These are phyloP conservation scores for Labyrinthula sp. DNA, from an alignment of 352 stramenopile genomes.

Conservation along the genomic window DNA sequence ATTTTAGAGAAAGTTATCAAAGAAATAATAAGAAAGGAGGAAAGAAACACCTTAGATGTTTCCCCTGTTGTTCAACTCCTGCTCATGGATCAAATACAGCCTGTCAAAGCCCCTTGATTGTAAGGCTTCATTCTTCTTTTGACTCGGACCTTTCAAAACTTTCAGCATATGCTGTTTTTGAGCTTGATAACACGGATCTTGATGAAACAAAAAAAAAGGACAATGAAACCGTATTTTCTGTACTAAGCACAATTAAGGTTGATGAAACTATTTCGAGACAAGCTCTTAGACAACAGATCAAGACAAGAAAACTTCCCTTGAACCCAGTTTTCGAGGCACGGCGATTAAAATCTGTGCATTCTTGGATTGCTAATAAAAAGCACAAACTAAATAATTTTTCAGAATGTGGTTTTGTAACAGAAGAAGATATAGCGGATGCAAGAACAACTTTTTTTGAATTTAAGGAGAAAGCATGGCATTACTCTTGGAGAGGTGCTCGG, in stretches of 20 bases:
- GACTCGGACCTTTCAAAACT: slow-evolving; percentile 1
- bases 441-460: slow-evolving; percentile 19
- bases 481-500: slow-evolving; percentile 19
- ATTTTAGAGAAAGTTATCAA: no score
- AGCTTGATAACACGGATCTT: slow-evolving; percentile 13
- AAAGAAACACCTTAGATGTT: slow-evolving; percentile 27
- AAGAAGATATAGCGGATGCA: background rate
- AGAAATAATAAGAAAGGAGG: slow-evolving; percentile 28
- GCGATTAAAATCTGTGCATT: background rate
- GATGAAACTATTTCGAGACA: background rate
- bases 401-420: no score
- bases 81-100: slow-evolving; percentile 11
- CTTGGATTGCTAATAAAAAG: no score
- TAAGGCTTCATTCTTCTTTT: background rate
- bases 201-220: slow-evolving; percentile 15
- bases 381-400: no score
- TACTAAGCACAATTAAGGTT: slow-evolving; percentile 15
- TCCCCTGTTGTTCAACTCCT: slow-evolving; percentile 17
- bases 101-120: slow-evolving; percentile 7
- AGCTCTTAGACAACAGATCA: background rate
- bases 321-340: slow-evolving; percentile 9
- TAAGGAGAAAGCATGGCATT: slow-evolving; percentile 21
- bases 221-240: no score
- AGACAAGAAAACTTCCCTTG: slow-evolving; percentile 5
- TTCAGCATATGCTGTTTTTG: slow-evolving; percentile 13